phyloP scores from a whole-genome alignment of 176 grass and related monocot species.

The Dactylis glomerata region DNA sequence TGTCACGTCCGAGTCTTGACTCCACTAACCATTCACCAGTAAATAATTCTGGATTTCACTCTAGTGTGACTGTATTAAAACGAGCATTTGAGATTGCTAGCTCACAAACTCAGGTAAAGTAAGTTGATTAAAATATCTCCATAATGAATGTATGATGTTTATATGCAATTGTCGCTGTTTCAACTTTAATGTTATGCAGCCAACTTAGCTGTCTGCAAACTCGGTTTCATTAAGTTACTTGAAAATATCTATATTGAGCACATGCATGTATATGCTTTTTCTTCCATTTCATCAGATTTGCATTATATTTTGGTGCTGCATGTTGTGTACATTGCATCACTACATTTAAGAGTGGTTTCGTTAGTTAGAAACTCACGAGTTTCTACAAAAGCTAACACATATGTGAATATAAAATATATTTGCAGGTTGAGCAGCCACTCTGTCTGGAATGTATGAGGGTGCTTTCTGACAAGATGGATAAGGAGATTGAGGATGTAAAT shows the following conservation, averaged over 20 bases:
- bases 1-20: constrained; percentile 17
- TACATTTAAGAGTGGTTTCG: not conserved
- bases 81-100: constrained; percentile 92
- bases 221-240: constrained; percentile 42
- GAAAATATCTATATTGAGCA: not conserved
- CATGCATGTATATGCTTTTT: not conserved
- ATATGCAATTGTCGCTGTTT: not conserved
- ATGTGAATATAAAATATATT: constrained; percentile 26
- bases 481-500: constrained; percentile 87
- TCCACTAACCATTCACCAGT: constrained; percentile 37
- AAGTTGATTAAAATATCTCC: not conserved
- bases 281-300: not conserved
- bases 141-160: not conserved
- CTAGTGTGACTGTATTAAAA: constrained; percentile 79
- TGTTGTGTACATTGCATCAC: not conserved
- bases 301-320: not conserved
- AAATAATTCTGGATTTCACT: constrained; percentile 83
- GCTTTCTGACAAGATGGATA: constrained; percentile 93
- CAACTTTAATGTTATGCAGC: not conserved
- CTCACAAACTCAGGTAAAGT: constrained; percentile 81
- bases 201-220: constrained; percentile 46
- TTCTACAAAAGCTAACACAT: not conserved
- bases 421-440: constrained; percentile 90
- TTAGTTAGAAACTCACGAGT: not conserved
- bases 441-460: constrained; percentile 95